A percentile compares a stretch with the other conserved stretches of the same genome.
phyloP scores from a whole-genome alignment of 2,329 filamentous ascomycete species.

The Leptographium procerum region DNA sequence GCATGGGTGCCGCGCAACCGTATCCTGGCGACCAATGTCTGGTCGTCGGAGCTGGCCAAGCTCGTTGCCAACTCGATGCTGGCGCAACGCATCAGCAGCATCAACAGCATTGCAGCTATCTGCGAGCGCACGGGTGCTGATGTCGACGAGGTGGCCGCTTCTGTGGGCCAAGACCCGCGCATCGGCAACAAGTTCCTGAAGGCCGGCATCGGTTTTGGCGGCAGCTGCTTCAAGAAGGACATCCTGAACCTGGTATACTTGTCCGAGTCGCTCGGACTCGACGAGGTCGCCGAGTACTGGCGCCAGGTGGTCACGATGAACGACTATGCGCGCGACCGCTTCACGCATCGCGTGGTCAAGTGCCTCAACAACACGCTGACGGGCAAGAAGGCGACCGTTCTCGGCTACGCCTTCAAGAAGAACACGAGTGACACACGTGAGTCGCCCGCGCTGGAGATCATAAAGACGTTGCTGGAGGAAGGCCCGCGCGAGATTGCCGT shows the following conservation, averaged over 20 bases:
- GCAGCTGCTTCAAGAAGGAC: slow-evolving; percentile 75
- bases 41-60: slow-evolving; percentile 70
- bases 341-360: slow-evolving; percentile 53
- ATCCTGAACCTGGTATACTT: slow-evolving; percentile 64
- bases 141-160: slow-evolving; percentile 58
- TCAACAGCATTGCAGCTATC: slow-evolving; percentile 71
- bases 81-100: slow-evolving; percentile 68
- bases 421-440: slow-evolving; percentile 67
- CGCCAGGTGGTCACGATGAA: slow-evolving; percentile 64
- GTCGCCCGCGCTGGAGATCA: slow-evolving; percentile 55
- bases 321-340: slow-evolving; percentile 60
- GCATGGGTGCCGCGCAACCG: slow-evolving; percentile 56
- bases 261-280: slow-evolving; percentile 55
- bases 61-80: slow-evolving; percentile 71
- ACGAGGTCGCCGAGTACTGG: slow-evolving; percentile 69
- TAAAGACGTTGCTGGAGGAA: slow-evolving; percentile 54
- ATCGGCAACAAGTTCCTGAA: slow-evolving; percentile 65
- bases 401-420: slow-evolving; percentile 74
- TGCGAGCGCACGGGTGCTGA: slow-evolving; percentile 68
- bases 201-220: slow-evolving; percentile 67
- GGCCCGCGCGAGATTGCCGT: slow-evolving; percentile 52
- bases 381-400: slow-evolving; percentile 59
- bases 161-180: slow-evolving; percentile 57
- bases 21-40: slow-evolving; percentile 63
- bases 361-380: slow-evolving; percentile 55